These are phyloP conservation scores for Thecamonas trahens DNA, from an alignment of 78 protist species.

Conservation along the genomic window DNA sequence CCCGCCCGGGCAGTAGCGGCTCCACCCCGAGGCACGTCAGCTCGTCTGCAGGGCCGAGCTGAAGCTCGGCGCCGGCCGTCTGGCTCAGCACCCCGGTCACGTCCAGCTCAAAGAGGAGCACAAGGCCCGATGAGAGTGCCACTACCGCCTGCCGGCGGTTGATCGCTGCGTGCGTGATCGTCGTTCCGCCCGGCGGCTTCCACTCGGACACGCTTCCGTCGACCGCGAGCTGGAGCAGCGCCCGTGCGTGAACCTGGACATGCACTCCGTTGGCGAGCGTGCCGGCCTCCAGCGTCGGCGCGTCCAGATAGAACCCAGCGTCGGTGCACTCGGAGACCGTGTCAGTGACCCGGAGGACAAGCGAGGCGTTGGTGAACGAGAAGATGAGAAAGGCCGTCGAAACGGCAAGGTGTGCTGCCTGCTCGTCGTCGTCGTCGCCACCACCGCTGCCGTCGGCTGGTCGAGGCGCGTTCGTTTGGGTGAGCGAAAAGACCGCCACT, in stretches of 20 bases:
- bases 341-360: slow-evolving; percentile 85
- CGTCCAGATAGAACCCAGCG: slow-evolving; percentile 63
- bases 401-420: too few relatives aligned
- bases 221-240: slow-evolving; percentile 73
- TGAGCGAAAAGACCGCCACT: slow-evolving; percentile 61
- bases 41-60: too few relatives aligned
- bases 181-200: slow-evolving; percentile 68
- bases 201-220: slow-evolving; percentile 79
- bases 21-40: slow-evolving; percentile 72
- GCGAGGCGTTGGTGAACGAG: slow-evolving; percentile 73
- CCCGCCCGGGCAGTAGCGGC: slow-evolving; percentile 60
- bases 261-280: slow-evolving; percentile 71
- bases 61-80: too few relatives aligned
- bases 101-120: too few relatives aligned
- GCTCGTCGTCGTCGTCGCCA: too few relatives aligned
- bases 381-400: slow-evolving; percentile 72
- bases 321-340: slow-evolving; percentile 77
- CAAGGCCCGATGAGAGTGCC: too few relatives aligned
- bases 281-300: slow-evolving; percentile 58
- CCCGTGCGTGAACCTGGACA: slow-evolving; percentile 70
- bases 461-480: too few relatives aligned
- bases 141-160: slow-evolving; percentile 49
- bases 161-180: slow-evolving; percentile 37
- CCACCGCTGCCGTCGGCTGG: too few relatives aligned
- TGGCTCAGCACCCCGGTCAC: too few relatives aligned